phyloP scores from a whole-genome alignment of 306 rosid species.

The Cucumis hystrix region DNA sequence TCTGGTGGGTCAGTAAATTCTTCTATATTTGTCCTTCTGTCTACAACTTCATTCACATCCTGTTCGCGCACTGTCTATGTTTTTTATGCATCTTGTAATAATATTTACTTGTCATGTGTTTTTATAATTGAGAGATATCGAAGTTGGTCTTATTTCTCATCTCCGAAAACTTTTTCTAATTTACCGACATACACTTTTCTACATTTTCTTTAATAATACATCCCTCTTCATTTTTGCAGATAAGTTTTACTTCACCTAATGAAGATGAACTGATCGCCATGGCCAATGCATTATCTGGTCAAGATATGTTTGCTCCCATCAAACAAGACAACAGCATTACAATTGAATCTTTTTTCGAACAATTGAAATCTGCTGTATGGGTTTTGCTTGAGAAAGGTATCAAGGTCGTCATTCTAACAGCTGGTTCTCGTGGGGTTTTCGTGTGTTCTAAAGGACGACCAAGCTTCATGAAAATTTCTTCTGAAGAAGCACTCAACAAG shows the following conservation, averaged over 20 bases:
- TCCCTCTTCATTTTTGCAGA: constrained; percentile 18
- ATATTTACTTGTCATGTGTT: background rate
- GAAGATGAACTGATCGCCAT: constrained; percentile 77
- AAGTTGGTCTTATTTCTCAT: background rate
- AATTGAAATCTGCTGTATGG: constrained; percentile 58
- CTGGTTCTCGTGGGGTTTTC: constrained; percentile 60
- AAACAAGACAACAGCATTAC: constrained; percentile 24
- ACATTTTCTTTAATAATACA: background rate
- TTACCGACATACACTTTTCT: background rate
- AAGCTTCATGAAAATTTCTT: constrained; percentile 20
- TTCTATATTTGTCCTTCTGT: background rate
- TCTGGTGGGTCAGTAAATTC: background rate
- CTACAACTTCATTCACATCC: background rate
- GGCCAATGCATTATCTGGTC: constrained; percentile 62
- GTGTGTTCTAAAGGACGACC: constrained; percentile 57
- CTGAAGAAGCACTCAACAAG: constrained; percentile 16
- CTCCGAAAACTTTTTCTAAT: background rate
- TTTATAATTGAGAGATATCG: background rate
- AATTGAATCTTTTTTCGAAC: constrained; percentile 34
- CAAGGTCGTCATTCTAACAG: constrained; percentile 55
- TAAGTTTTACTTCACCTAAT: constrained; percentile 66
- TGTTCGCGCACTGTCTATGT: background rate
- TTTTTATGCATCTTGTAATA: background rate
- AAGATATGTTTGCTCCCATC: constrained; percentile 28
- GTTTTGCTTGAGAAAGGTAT: constrained; percentile 67